Evolutionary conservation across 2,329 filamentous ascomycete species (phyloP), one percentile per base, ranked within the genome.

Genomic region (Verticillium dahliae): DNA sequence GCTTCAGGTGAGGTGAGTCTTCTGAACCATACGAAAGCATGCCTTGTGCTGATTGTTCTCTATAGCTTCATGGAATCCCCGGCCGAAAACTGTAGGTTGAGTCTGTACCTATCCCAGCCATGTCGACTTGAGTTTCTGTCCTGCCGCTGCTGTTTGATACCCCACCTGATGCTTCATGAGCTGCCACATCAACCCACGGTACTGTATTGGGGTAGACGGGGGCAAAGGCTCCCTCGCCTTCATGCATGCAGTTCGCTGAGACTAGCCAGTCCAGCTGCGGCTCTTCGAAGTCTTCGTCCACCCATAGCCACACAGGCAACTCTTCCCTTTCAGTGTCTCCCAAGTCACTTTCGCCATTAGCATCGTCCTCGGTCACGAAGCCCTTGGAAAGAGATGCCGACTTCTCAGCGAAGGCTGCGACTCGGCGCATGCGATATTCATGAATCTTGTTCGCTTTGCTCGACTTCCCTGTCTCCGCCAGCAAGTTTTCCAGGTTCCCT

Each of bases 401-500:
- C 61, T 70, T 70, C 52, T 63, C 65, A 7, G 71, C 72, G 62
- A 74, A 74, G 31, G 67, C 65, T 22, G 66, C 67, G 35, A 74
- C 60, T 15, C 70, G 69, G 27, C 63, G 58, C 52, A 73, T 68
- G 11, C 72, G 69, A 50, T 73, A 70, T 57, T 67, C 62, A 9
- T 68, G 66, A 34, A 73, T 64, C 13, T 65, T 67, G 22, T 62
- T 64, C 35, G 72, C 72, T 56, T 70, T 71, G 15, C 15, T 38
- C 33, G 18, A 41, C 63, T 68, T 14, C 52, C 62, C 58, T 65
- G 64, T 65, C 61, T 59, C 69, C 65, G 62, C 64, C 22, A 73
- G 62, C 4, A 70, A 67, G 10, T 62, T 69, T 59, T 74, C 72
- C 27, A 74, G 66, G 60, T 74, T 74, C 15, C 71, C 69, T n/a